Percentiles rank a stretch among this genome's conserved stretches.
These are phyloP conservation scores for Xylariaceae sp. DNA, from an alignment of 2,329 filamentous ascomycete genomes.

Conservation along the genomic window DNA sequence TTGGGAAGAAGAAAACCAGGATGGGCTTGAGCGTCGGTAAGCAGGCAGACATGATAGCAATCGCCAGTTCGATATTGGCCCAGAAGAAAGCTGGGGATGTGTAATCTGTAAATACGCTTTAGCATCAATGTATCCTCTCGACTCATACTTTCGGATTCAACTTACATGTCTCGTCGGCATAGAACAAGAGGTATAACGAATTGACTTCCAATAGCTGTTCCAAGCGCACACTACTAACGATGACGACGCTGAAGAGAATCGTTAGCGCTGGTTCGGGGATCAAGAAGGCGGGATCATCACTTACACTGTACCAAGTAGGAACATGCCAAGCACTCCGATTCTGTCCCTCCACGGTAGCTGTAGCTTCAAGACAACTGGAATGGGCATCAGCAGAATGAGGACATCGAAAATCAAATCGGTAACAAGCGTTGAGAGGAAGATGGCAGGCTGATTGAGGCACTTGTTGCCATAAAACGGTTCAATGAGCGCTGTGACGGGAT, in stretches of 20 bases:
- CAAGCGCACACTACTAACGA: constrained; percentile 19
- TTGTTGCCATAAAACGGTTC: constrained; percentile 24
- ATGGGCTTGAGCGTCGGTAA: constrained; percentile 21
- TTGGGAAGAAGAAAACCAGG: background rate
- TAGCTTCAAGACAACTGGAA: constrained; percentile 24
- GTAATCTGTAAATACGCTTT: constrained; percentile 17
- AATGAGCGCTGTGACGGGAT: constrained; percentile 23
- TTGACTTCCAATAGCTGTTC: constrained; percentile 15
- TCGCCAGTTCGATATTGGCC: constrained; percentile 20
- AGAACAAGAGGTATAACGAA: constrained; percentile 17
- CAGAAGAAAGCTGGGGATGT: constrained; percentile 25
- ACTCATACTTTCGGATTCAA: background rate
- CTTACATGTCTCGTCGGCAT: constrained; percentile 27
- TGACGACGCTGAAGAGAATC: constrained; percentile 18
- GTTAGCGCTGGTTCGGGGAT: constrained; percentile 1
- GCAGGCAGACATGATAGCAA: constrained; percentile 18
- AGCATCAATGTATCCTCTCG: background rate
- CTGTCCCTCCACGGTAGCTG: constrained; percentile 24
- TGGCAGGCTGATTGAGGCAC: constrained; percentile 19
- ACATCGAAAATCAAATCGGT: constrained; percentile 25
- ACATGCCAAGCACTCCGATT: constrained; percentile 25
- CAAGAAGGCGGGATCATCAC: too few species aligned
- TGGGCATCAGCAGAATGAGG: constrained; percentile 24
- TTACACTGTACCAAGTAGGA: constrained; percentile 25
- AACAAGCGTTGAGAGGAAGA: constrained; percentile 22